Base-by-base conservation (phyloP, 2,329 filamentous ascomycete genomes). In the Aspergillus sp. region DNA sequence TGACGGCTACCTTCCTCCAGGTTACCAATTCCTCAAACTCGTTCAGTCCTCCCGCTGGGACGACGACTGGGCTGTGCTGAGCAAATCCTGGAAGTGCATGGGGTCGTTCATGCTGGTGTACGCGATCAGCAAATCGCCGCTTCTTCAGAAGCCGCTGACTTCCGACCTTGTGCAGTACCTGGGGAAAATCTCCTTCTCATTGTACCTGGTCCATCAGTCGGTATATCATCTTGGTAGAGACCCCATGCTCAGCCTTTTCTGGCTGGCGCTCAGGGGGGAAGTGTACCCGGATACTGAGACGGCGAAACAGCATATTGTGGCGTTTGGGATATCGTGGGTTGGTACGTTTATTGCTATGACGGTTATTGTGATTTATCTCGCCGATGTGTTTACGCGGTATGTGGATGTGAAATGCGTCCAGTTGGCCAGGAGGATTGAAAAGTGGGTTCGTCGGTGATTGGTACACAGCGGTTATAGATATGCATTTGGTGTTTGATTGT, bases 181-280 rank as follows among this genome's bases (percentile, higher is more conserved):
- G 17, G 66, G 65, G 9, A 57, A 61, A 24, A 65, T 69, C 11
- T 66, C 63, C 2, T 69, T 66, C 47, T 61, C 66, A n/a, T 51
- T 69, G 32, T 69, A 69, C 43, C 48, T 69, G 20, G 51, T 63
- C 11, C 65, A 69, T 30, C 56, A 59, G 42, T 42, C 56, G 1
- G 51, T 62, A 6, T 64, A 60, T 24, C 55, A 58, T 47, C 32
- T 60, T 19, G 48, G 51, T 32, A 45, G 55, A 16, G 53, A 57
- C 26, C 61, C 55, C 2, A 10, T 63, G 5, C 44, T 55, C 11
- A 55, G 58, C 17, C 24, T 55, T 7, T 19, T 62, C 16, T 63
- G 57, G 46, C 44, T 42, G 26, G 40, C 46, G 11, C 26, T 57
- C 20, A 51, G 49, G 13, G 55, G 60, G 16, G 41, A 26, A 2